Conservation (phyloP, 805 yeast genomes). For the Cyberlindnera subsufficiens region DNA sequence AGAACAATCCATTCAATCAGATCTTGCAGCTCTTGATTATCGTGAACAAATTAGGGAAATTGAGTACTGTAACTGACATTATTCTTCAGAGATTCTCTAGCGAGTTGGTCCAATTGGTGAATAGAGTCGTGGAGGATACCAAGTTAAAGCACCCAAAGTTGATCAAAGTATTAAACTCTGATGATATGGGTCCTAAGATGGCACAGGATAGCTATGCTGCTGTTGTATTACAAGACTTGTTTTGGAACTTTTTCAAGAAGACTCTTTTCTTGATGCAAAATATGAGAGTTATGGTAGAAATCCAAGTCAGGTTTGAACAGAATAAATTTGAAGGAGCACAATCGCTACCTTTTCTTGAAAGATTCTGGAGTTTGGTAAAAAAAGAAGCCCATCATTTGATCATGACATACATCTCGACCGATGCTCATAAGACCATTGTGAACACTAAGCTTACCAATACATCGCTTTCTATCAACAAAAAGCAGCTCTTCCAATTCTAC, state of each 20-base stretch:
- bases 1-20: conserved; percentile 45
- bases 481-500: conserved; percentile 30
- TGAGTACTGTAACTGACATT: conserved; percentile 51
- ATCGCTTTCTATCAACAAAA: conserved; percentile 23
- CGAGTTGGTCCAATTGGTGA: conserved; percentile 61
- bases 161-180: conserved; percentile 24
- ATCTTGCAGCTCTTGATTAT: conserved; percentile 48
- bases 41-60: conserved; percentile 52
- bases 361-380: conserved; percentile 14
- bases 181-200: conserved; percentile 7
- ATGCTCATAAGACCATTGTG: conserved; percentile 3
- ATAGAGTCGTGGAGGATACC: conserved; percentile 58
- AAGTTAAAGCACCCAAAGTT: conserved; percentile 48
- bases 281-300: conserved; percentile 58
- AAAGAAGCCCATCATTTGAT: conserved; percentile 17
- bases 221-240: conserved; percentile 59
- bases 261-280: conserved; percentile 59
- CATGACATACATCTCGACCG: conserved; percentile 17
- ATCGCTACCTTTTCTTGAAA: neutral
- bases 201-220: conserved; percentile 41
- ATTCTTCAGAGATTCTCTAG: conserved; percentile 47
- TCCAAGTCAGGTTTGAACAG: conserved; percentile 6
- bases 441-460: conserved; percentile 7
- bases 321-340: neutral
- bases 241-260: conserved; percentile 63